phyloP scores from a whole-genome alignment of 768 basidiomycete genomes.

The Mycena metata region DNA sequence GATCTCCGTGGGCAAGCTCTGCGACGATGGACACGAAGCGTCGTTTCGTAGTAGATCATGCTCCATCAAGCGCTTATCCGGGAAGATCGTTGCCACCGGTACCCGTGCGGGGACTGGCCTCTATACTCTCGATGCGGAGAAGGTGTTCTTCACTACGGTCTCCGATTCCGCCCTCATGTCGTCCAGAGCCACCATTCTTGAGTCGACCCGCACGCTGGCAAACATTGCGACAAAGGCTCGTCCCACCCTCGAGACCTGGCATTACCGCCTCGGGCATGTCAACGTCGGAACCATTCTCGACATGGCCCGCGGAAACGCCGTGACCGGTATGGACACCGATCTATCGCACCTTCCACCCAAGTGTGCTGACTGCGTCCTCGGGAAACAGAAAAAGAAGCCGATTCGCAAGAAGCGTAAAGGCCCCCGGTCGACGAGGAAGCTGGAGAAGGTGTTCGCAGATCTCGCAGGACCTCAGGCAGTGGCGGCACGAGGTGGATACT shows the following conservation, averaged over 20 bases:
- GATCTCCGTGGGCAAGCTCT: conserved; percentile 12
- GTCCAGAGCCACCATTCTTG: neutral
- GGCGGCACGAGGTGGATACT: neutral
- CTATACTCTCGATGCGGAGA: neutral
- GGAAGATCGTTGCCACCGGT: neutral
- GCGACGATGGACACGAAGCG: conserved; percentile 5
- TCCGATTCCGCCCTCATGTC: neutral
- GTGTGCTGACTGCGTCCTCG: conserved; percentile 18
- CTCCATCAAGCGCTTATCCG: neutral
- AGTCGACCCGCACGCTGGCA: neutral
- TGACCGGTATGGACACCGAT: conserved; percentile 9
- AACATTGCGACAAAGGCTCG: conserved; percentile 4
- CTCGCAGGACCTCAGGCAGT: conserved; percentile 14
- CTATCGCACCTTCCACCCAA: neutral
- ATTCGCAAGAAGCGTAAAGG: conserved; percentile 9
- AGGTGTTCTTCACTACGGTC: neutral
- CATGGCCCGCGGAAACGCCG: conserved; percentile 6
- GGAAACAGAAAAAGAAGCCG: conserved; percentile 18
- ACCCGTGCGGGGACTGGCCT: neutral
- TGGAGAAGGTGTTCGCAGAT: conserved; percentile 15
- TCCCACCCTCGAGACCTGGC: conserved; percentile 5
- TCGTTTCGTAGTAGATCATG: neutral
- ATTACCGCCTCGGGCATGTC: conserved; percentile 5
- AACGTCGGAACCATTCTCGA: conserved; percentile 4
- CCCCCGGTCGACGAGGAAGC: neutral